Base-by-base conservation (phyloP, 1,284 basidiomycete genomes). In the Ganoderma leucocontextum region DNA sequence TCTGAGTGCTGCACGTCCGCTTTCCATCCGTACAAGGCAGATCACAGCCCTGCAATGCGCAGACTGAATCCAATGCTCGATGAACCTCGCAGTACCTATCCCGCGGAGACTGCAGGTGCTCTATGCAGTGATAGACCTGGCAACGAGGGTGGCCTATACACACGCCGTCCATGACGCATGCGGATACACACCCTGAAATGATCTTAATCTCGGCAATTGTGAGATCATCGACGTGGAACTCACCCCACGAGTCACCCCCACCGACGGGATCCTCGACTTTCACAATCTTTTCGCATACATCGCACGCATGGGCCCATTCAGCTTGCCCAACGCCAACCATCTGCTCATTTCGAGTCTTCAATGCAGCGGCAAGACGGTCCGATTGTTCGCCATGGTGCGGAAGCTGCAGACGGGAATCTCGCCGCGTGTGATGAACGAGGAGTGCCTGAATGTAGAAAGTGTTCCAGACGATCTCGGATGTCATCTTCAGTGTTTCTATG, bases 101-200 rank as follows among this genome's bases (percentile, higher is more conserved):
- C 1, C 67, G 55, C 8, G 71, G 70, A 13, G 55, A 69, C 1
- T 57, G 33, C 6, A 79, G 72, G 1, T 74, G 69, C 2, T 62
- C 52, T 1, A 57, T 53, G 62, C 77, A 77, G 63, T 75, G 61
- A 38, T 76, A 75, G 0, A 71, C 69, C 5, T 62, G 68, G 68
- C 81, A 82, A 60, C 78, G 78, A 0, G 79, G 78, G 60, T 76
- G 78, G 1, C 79, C 78, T 33, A 81, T 73, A 13, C 74, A 73
- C 15, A 80, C 68, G 6, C 80, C 79, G 66, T 81, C 78, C 12
- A 70, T 74, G 12, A 81, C 78, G n/a, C 75, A 70, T 2, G 75
- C 66, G 9, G 63, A 66, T 2, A 70, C 36, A 15, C 47, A 17
- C 9, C 22, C 63, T 71, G 19, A 44, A 33, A 25, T 66, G 47